Percentiles rank a stretch among this genome's conserved stretches.
phyloP scores from a whole-genome alignment of 2,329 filamentous ascomycete species.

The Hirsutella minnesotensis region DNA sequence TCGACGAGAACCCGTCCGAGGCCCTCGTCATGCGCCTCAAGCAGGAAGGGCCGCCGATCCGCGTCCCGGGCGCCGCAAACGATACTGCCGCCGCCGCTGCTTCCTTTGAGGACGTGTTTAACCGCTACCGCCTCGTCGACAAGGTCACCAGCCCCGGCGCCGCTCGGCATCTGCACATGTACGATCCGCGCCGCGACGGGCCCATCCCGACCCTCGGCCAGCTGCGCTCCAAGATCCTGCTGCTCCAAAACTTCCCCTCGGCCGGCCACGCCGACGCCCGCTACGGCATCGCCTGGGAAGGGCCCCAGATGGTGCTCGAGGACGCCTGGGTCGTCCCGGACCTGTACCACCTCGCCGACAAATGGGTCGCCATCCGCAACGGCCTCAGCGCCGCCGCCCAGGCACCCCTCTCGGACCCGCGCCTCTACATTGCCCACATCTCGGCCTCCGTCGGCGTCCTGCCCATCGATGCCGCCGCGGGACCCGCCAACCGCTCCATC shows the following conservation, averaged over 20 bases:
- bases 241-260: constrained; percentile 33
- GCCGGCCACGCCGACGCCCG: constrained; percentile 11
- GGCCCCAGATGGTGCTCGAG: constrained; percentile 31
- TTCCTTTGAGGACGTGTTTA: constrained; percentile 34
- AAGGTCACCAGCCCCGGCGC: constrained; percentile 22
- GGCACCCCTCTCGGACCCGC: constrained; percentile 18
- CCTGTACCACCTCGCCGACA: constrained; percentile 29
- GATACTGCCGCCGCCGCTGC: constrained; percentile 17
- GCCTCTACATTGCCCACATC: constrained; percentile 32
- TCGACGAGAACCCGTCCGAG: constrained; percentile 31
- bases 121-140: constrained; percentile 9
- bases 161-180: constrained; percentile 22
- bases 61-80: constrained; percentile 6
- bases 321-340: constrained; percentile 34
- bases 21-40: constrained; percentile 38
- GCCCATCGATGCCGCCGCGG: constrained; percentile 37
- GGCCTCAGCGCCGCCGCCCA: constrained; percentile 26
- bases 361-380: constrained; percentile 31
- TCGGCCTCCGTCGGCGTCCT: constrained; percentile 35
- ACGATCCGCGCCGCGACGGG: constrained; percentile 10
- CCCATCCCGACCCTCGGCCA: constrained; percentile 31
- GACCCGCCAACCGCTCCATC: constrained; percentile 27
- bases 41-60: constrained; percentile 29
- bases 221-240: constrained; percentile 31
- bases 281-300: constrained; percentile 34